These are phyloP conservation scores for Yamadazyma siamensis DNA, from an alignment of 1,139 yeast species.

Conservation along the genomic window DNA sequence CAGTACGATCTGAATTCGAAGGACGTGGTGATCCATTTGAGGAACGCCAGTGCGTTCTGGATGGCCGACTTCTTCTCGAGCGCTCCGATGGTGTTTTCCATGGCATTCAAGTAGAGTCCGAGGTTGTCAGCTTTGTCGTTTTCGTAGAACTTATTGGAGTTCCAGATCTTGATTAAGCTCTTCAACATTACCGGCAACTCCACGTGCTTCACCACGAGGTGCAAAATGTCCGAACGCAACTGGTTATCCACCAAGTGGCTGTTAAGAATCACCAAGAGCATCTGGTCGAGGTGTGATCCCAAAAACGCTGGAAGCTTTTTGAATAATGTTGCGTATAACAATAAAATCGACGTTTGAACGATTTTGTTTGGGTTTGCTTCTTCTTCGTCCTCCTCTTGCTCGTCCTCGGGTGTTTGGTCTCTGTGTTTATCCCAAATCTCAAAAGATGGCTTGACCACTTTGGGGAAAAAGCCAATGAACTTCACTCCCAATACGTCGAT, in stretches of 20 bases:
- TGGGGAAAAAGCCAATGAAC: slow-evolving; percentile 79
- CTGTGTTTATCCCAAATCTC: slow-evolving; percentile 46
- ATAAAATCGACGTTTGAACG: slow-evolving; percentile 63
- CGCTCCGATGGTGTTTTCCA: slow-evolving; percentile 62
- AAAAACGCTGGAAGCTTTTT: slow-evolving; percentile 87
- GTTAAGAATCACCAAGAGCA: slow-evolving; percentile 55
- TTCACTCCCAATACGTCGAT: slow-evolving; percentile 80
- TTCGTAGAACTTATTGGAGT: slow-evolving; percentile 26
- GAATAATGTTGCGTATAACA: slow-evolving; percentile 70
- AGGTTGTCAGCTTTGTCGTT: slow-evolving; percentile 52
- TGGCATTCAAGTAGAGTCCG: slow-evolving; percentile 64
- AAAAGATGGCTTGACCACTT: slow-evolving; percentile 74
- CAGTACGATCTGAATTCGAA: slow-evolving; percentile 64
- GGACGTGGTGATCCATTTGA: slow-evolving; percentile 66
- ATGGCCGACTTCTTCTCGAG: slow-evolving; percentile 76
- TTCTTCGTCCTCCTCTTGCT: slow-evolving; percentile 16
- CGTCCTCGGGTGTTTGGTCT: slow-evolving; percentile 17
- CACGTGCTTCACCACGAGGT: slow-evolving; percentile 62
- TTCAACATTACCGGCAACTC: slow-evolving; percentile 63
- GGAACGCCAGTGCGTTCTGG: slow-evolving; percentile 63
- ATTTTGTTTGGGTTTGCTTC: slow-evolving; percentile 31
- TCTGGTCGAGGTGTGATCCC: slow-evolving; percentile 58
- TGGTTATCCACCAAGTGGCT: slow-evolving; percentile 56
- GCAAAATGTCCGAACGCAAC: slow-evolving; percentile 64
- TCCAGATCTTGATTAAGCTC: slow-evolving; percentile 64